Conservation (phyloP, 352 stramenopile species). For the Globisporangium nunn region DNA sequence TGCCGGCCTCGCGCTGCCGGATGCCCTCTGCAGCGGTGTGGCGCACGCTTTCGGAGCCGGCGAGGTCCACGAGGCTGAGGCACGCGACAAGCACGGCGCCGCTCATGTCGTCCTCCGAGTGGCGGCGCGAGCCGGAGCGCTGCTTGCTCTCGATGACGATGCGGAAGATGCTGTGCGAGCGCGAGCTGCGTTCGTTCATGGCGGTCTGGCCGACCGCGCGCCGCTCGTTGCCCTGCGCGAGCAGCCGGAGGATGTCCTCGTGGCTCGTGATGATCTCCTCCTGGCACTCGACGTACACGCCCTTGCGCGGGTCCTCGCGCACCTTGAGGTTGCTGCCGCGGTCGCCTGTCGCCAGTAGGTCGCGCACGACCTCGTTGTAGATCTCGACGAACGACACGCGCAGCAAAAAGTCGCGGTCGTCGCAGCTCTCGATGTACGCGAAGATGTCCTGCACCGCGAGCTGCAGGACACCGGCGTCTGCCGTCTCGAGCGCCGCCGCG, state of each 20-base stretch:
- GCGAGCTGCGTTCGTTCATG: conserved; percentile 80
- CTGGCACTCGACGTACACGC: conserved; percentile 95
- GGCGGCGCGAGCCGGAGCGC: conserved; percentile 33
- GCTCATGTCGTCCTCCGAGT: conserved; percentile 64
- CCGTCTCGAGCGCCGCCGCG: conserved; percentile 4
- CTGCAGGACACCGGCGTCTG: conserved; percentile 70
- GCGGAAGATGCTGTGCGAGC: conserved; percentile 79
- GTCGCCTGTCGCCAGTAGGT: conserved; percentile 85
- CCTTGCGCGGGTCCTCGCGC: conserved; percentile 91
- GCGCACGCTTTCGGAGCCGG: conserved; percentile 94
- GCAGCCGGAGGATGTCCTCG: conserved; percentile 48
- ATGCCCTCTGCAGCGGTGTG: conserved; percentile 93
- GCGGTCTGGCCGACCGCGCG: conserved; percentile 57
- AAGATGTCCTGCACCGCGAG: conserved; percentile 95
- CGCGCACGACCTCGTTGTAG: conserved; percentile 98
- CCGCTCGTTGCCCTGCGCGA: conserved; percentile 61
- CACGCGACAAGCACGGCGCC: conserved; percentile 90
- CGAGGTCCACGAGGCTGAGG: conserved; percentile 97
- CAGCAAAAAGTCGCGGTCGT: conserved; percentile 91
- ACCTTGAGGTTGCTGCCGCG: conserved; percentile 67
- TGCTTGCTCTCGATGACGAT: conserved; percentile 82
- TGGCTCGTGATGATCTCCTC: conserved; percentile 91
- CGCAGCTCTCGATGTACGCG: conserved; percentile 62
- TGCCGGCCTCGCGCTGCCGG: conserved; percentile 93
- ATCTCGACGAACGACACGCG: conserved; percentile 98